Base-by-base conservation (phyloP, 306 rosid genomes). In the Trifolium repens region DNA sequence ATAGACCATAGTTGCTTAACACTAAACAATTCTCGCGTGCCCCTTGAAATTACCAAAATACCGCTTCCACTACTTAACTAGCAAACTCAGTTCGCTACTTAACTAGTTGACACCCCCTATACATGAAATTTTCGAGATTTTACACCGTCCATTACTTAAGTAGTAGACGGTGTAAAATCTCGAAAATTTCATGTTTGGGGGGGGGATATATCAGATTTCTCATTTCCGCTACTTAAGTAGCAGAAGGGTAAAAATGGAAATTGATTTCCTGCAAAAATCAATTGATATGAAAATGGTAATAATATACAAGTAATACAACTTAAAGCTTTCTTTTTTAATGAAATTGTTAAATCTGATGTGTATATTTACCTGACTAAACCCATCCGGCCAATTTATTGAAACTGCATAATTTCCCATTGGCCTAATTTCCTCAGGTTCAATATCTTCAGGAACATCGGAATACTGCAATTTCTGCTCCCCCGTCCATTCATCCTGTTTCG, bases 351-450 rank as follows among this genome's bases (percentile, higher is more conserved):
- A 54, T 70, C 49, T 49, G 66, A 43, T 34, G 9, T 63, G 35
- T 44, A 39, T 72, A 54, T 89, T 89, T 69, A 96, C 98, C 99
- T 96, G 99, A 79, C 43, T 90, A 80, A 96, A 96, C 16, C 99
- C 96, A 47, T 90, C 96, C 2, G 98, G 97, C 99, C 98, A 96
- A 12, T 91, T 86, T 83, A 96, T 90, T 77, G 96, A 88, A 76
- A 84, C 97, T 1, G 99, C 99, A 78, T 96, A 90, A 78, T 96
- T 96, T 78, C 98, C 97, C 97, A 96, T 89, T 2, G 97, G 98
- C 42, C 90, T 87, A 77, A 96, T 96, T 76, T 96, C 98, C 77
- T 90, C 96, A 0, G 96, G 98, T 89, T 96, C 96, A 63, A 92
- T 89, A 65, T 92, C 92, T 61, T 92, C 96, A 19, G 91, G 92